phyloP scores from a whole-genome alignment of 371 early-diverging fungal species.

The Chytridium lagenaria region DNA sequence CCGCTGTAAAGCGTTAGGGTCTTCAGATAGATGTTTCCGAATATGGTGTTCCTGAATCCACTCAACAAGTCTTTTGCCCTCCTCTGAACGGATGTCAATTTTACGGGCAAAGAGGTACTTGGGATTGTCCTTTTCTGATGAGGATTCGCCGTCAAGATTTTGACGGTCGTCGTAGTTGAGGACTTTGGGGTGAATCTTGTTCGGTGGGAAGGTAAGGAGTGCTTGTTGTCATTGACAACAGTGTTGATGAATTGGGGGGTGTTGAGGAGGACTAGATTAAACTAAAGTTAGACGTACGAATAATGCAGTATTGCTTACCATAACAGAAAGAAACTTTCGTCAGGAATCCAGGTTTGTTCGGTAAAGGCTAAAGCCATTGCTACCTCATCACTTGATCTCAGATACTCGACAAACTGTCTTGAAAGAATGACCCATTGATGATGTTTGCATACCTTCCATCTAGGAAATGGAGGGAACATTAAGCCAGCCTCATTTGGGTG shows the following conservation, averaged over 20 bases:
- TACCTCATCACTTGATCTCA: slow-evolving; percentile 33
- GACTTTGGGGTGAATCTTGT: slow-evolving; percentile 14
- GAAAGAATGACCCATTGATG: slow-evolving; percentile 55
- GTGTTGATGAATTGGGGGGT: slow-evolving; percentile 24
- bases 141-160: neutral
- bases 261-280: slow-evolving; percentile 33
- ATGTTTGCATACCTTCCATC: slow-evolving; percentile 47
- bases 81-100: slow-evolving; percentile 30
- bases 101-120: slow-evolving; percentile 27
- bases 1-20: neutral
- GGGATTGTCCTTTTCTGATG: slow-evolving; percentile 9
- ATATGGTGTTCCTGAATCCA: slow-evolving; percentile 43
- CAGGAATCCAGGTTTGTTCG: slow-evolving; percentile 50
- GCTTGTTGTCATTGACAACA: slow-evolving; percentile 45
- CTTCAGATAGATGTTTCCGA: slow-evolving; percentile 3
- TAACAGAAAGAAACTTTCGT: slow-evolving; percentile 51
- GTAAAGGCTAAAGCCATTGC: slow-evolving; percentile 44
- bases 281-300: neutral
- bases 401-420: slow-evolving; percentile 28
- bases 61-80: slow-evolving; percentile 33
- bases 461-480: slow-evolving; percentile 41
- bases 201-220: slow-evolving; percentile 41
- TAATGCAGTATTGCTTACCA: slow-evolving; percentile 24
- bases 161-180: neutral
- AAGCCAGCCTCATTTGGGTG: slow-evolving; percentile 49